Percentiles rank a stretch among this genome's conserved stretches.
Conservation (phyloP, 805 yeast species). For the Tanozyma kutaoensis region DNA sequence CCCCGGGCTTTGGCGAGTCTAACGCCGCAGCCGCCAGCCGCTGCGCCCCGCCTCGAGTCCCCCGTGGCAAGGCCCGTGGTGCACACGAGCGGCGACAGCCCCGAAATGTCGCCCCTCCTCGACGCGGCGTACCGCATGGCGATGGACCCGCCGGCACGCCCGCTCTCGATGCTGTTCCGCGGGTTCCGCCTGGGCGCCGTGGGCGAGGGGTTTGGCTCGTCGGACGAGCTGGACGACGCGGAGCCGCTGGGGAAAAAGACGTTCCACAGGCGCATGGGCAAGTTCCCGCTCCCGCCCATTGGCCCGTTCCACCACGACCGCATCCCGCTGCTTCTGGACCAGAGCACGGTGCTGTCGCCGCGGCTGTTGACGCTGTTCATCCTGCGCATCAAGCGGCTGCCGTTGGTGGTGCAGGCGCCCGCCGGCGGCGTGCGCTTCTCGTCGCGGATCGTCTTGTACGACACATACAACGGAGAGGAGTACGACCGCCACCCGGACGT, state of each 20-base stretch:
- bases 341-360: constrained; percentile 14
- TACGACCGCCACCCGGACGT: constrained; percentile 89
- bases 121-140: constrained; percentile 7
- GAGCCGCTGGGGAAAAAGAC: too few species aligned
- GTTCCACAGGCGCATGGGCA: too few species aligned
- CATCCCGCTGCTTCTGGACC: constrained; percentile 16
- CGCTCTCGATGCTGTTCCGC: too few species aligned
- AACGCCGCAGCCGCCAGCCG: too few species aligned
- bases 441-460: constrained; percentile 70
- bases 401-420: neutral
- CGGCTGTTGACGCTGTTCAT: neutral
- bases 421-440: constrained; percentile 47
- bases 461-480: constrained; percentile 70
- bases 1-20: too few species aligned
- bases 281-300: constrained; percentile 5
- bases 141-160: constrained; percentile 2
- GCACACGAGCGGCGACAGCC: too few species aligned
- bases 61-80: too few species aligned
- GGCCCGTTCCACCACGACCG: constrained; percentile 17
- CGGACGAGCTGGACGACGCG: constrained; percentile 9
- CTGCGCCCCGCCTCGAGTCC: too few species aligned
- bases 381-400: neutral
- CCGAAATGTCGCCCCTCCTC: constrained; percentile 10
- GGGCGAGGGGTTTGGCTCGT: constrained; percentile 24
- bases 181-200: constrained; percentile 11